Conservation (phyloP, 2,329 filamentous ascomycete genomes). For the Penicillium paneum region DNA sequence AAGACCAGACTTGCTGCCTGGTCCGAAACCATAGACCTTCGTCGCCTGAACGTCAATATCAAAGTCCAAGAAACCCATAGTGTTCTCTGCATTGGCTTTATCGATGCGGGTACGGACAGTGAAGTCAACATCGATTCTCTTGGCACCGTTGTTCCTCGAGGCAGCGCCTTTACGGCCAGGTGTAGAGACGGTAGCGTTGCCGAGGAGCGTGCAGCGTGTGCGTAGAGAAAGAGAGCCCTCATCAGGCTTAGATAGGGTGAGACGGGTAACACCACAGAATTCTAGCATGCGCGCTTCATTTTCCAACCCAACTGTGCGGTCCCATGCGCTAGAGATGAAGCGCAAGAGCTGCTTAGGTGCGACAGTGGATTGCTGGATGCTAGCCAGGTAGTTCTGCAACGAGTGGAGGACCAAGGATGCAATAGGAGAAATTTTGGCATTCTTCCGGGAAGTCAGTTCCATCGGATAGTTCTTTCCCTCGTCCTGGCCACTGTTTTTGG, state of each 20-base stretch:
- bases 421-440: constrained; percentile 33
- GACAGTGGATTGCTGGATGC: constrained; percentile 35
- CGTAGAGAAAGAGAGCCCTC: constrained; percentile 29
- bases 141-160: constrained; percentile 14
- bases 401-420: constrained; percentile 43
- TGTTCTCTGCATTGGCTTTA: constrained; percentile 6
- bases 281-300: constrained; percentile 46
- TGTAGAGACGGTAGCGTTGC: constrained; percentile 17
- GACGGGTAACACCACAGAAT: constrained; percentile 45
- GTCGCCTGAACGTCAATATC: constrained; percentile 39
- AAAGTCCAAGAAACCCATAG: constrained; percentile 33
- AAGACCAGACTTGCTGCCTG: constrained; percentile 25
- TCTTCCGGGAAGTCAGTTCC: constrained; percentile 32
- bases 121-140: constrained; percentile 42
- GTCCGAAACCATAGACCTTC: constrained; percentile 42
- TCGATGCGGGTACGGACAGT: constrained; percentile 32
- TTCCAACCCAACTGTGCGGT: constrained; percentile 38
- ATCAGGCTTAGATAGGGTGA: constrained; percentile 30
- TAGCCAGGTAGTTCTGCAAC: constrained; percentile 37
- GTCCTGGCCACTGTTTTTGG: constrained; percentile 22
- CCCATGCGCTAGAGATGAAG: constrained; percentile 45
- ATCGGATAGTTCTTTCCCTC: constrained; percentile 29
- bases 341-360: constrained; percentile 40
- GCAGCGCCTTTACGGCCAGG: constrained; percentile 9
- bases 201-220: constrained; percentile 41